Conservation (phyloP, 331 rosid genomes). For the Dryas integrifolia region DNA sequence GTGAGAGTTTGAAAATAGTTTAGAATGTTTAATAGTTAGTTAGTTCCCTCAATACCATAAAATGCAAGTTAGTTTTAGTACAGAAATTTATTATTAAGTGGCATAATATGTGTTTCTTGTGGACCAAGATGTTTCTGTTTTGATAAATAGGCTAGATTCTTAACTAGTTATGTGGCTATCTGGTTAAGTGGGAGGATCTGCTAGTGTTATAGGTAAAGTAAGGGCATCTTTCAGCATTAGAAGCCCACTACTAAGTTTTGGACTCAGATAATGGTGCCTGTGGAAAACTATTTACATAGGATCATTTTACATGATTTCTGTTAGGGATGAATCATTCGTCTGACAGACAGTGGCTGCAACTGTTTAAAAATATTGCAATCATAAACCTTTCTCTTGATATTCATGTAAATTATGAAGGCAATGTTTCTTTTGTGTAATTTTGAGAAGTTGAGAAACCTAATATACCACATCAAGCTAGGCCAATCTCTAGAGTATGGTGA, state of each 20-base stretch:
- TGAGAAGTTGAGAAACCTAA: neutral
- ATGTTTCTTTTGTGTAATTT: neutral
- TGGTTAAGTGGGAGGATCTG: neutral
- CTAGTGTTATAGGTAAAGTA: neutral
- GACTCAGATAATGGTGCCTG: neutral
- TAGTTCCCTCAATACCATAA: too few species aligned
- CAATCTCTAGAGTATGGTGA: neutral
- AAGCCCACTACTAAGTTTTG: neutral
- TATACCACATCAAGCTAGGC: neutral
- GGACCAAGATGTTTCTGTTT: neutral
- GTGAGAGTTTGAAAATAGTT: too few species aligned
- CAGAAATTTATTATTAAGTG: too few species aligned
- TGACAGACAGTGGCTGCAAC: neutral
- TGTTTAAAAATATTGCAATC: too few species aligned
- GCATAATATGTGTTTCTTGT: neutral
- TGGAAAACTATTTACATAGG: neutral
- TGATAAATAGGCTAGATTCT: neutral
- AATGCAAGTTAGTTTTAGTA: too few species aligned
- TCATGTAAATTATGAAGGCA: slow-evolving; percentile 3
- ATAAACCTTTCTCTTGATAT: neutral
- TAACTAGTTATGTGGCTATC: neutral
- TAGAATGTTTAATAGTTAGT: too few species aligned
- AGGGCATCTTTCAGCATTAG: neutral
- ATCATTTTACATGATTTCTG: neutral
- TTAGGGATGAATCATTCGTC: neutral